Evolutionary conservation across 768 basidiomycete genomes (phyloP).

Genomic region (Trametes maxima): DNA sequence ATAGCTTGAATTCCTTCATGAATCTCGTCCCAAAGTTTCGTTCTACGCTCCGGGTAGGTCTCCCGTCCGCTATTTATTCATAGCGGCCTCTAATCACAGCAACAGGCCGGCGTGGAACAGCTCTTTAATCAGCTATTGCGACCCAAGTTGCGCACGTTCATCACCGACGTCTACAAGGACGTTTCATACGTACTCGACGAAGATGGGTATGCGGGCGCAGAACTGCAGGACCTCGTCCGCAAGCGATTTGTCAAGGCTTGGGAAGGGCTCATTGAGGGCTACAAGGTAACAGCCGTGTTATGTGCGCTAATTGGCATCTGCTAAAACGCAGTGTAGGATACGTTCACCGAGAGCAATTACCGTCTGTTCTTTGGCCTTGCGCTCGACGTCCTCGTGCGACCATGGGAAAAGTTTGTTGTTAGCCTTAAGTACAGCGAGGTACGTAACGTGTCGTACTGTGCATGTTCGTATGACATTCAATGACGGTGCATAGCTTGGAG

Average conservation of each 20-base stretch:
- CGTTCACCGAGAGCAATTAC: constrained; percentile 87
- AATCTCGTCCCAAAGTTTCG: constrained; percentile 66
- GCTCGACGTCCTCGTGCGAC: constrained; percentile 86
- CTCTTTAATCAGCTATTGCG: constrained; percentile 94
- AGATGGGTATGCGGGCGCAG: constrained; percentile 78
- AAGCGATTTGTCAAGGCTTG: constrained; percentile 91
- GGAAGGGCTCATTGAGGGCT: constrained; percentile 85
- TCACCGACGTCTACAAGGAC: constrained; percentile 89
- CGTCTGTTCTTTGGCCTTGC: constrained; percentile 83
- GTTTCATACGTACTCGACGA: constrained; percentile 89
- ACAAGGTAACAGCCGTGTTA: constrained; percentile 58
- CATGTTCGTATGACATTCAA: background rate
- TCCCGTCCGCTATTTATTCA: background rate
- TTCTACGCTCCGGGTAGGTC: constrained; percentile 67
- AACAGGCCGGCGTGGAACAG: constrained; percentile 86
- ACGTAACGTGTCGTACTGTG: background rate
- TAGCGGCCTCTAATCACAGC: background rate
- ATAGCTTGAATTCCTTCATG: constrained; percentile 51
- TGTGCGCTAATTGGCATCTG: background rate
- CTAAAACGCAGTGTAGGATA: constrained; percentile 52
- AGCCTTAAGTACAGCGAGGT: constrained; percentile 89
- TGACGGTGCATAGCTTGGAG: constrained; percentile 69
- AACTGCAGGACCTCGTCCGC: constrained; percentile 82
- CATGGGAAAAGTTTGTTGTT: constrained; percentile 90
- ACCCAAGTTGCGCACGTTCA: constrained; percentile 80